Conservation (phyloP, 1,284 basidiomycete genomes). For the Anthracocystis setariae region DNA sequence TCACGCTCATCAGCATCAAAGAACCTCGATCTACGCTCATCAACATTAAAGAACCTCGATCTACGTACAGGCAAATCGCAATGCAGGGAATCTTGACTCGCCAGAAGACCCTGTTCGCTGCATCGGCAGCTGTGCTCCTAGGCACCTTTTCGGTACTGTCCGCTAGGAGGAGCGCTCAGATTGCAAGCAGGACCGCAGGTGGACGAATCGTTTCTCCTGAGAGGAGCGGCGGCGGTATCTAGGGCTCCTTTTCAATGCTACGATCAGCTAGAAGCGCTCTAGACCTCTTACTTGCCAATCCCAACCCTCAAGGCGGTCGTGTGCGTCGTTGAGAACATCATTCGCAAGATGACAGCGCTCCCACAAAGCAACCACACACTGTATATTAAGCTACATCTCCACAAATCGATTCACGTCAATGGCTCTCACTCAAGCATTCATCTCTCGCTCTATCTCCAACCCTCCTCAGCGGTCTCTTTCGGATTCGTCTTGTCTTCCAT, state of each 20-base stretch:
- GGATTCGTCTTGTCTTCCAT: too few relatives aligned
- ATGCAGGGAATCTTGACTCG: constrained; percentile 37
- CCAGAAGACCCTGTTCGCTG: constrained; percentile 32
- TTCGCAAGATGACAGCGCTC: too few relatives aligned
- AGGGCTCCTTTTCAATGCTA: neutral
- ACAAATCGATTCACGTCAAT: too few relatives aligned
- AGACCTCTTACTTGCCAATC: too few relatives aligned
- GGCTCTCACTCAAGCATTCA: too few relatives aligned
- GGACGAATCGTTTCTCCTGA: constrained; percentile 40
- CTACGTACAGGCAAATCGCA: neutral
- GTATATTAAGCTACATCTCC: too few relatives aligned
- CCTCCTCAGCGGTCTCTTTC: too few relatives aligned
- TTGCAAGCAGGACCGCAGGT: constrained; percentile 38
- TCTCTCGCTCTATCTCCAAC: too few relatives aligned
- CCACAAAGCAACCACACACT: too few relatives aligned
- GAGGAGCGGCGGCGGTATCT: constrained; percentile 50
- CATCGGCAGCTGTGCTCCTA: constrained; percentile 34
- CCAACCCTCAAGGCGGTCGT: too few relatives aligned
- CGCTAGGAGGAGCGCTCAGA: constrained; percentile 34
- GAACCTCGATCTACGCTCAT: neutral
- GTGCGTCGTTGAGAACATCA: too few relatives aligned
- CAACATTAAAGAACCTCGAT: too few relatives aligned
- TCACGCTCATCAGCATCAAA: neutral
- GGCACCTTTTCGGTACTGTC: constrained; percentile 42
- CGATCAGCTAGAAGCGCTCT: neutral